These are phyloP conservation scores for Cutaneotrichosporon sp. DNA, from an alignment of 1,284 basidiomycete genomes.

Conservation along the genomic window DNA sequence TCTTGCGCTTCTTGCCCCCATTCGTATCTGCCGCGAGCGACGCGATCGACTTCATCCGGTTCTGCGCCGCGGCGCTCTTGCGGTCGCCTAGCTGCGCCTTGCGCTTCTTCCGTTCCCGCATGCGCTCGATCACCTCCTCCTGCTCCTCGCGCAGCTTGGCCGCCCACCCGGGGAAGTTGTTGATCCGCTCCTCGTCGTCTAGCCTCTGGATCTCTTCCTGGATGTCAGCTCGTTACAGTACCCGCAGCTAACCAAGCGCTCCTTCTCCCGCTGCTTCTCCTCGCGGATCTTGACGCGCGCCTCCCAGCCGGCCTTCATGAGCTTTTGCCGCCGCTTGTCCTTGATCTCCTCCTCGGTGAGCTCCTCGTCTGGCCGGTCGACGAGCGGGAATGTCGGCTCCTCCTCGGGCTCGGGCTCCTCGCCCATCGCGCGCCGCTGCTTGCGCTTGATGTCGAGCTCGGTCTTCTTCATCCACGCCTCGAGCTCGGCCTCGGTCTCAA, in stretches of 20 bases:
- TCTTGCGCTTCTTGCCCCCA: slow-evolving; percentile 70
- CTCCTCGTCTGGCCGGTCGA: slow-evolving; percentile 89
- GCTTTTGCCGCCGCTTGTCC: slow-evolving; percentile 90
- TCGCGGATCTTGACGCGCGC: slow-evolving; percentile 80
- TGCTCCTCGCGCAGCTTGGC: slow-evolving; percentile 71
- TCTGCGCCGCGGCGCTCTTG: slow-evolving; percentile 94
- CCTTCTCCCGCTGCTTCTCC: slow-evolving; percentile 84
- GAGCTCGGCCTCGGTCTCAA: slow-evolving; percentile 66
- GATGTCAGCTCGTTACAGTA: background rate
- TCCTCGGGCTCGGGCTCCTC: slow-evolving; percentile 63
- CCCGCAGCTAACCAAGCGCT: slow-evolving; percentile 56
- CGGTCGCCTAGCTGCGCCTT: slow-evolving; percentile 84
- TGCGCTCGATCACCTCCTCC: slow-evolving; percentile 74
- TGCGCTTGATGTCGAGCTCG: slow-evolving; percentile 66
- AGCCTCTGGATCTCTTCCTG: slow-evolving; percentile 69
- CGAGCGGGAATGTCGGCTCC: slow-evolving; percentile 81
- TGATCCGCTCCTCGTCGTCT: slow-evolving; percentile 77
- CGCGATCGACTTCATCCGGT: slow-evolving; percentile 96
- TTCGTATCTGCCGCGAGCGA: slow-evolving; percentile 79
- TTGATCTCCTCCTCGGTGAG: slow-evolving; percentile 90
- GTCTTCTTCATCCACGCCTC: slow-evolving; percentile 77
- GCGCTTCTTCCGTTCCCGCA: slow-evolving; percentile 79
- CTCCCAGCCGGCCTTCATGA: slow-evolving; percentile 94
- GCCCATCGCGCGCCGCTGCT: slow-evolving; percentile 69
- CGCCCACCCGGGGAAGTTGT: slow-evolving; percentile 72